Percentiles rank a stretch among this genome's conserved stretches.
Evolutionary conservation across 2,329 filamentous ascomycete genomes (phyloP).

Genomic region (Cyphellophora europaea): DNA sequence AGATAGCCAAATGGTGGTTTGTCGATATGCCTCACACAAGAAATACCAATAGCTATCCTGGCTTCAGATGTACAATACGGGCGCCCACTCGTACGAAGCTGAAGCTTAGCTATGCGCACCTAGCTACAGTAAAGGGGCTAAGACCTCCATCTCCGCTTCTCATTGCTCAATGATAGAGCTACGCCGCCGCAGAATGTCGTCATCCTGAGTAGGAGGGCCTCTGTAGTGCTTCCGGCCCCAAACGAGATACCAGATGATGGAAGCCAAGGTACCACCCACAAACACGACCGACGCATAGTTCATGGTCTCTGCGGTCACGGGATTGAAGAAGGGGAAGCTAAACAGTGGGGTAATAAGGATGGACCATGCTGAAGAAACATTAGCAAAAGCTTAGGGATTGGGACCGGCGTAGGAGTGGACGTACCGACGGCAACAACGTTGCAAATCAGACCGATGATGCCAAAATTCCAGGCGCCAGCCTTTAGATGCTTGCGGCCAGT

Average conservation of each 20-base stretch:
- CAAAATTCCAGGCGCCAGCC: constrained; percentile 44
- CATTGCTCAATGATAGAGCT: background rate
- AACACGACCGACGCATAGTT: constrained; percentile 53
- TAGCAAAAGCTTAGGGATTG: constrained; percentile 46
- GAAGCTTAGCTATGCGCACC: too few species aligned
- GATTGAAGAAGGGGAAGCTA: constrained; percentile 43
- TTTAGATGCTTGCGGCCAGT: constrained; percentile 37
- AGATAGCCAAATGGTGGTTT: too few species aligned
- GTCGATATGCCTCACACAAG: too few species aligned
- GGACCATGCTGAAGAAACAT: constrained; percentile 10
- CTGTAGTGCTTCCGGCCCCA: constrained; percentile 14
- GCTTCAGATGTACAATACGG: too few species aligned
- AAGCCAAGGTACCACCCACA: constrained; percentile 38
- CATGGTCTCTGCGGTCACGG: constrained; percentile 42
- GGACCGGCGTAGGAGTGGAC: constrained; percentile 51
- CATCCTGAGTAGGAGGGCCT: constrained; percentile 27
- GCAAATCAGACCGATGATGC: constrained; percentile 49
- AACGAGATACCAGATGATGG: constrained; percentile 12
- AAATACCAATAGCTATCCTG: too few species aligned
- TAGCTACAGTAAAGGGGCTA: too few species aligned
- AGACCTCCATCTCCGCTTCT: too few species aligned
- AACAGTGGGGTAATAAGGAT: constrained; percentile 44
- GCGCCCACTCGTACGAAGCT: too few species aligned
- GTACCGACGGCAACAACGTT: constrained; percentile 58
- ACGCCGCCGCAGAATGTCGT: constrained; percentile 6